phyloP scores from a whole-genome alignment of 2,329 filamentous ascomycete genomes.

The Colletotrichum theobromicola region DNA sequence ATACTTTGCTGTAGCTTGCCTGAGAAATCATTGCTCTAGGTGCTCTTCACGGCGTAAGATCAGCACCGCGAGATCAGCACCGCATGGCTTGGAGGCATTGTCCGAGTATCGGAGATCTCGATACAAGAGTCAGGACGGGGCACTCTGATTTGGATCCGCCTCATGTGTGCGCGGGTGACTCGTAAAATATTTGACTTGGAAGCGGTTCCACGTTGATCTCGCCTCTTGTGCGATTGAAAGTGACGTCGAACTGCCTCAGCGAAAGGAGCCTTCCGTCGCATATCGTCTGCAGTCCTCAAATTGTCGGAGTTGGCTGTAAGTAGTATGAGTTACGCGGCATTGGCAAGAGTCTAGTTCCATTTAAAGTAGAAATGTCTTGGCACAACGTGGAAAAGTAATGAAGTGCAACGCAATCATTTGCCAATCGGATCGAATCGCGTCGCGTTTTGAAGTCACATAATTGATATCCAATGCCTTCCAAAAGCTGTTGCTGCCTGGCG shows the following conservation, averaged over 20 bases:
- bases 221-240: neutral
- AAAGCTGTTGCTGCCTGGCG: too few relatives aligned
- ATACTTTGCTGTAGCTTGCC: neutral
- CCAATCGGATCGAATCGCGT: neutral
- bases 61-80: neutral
- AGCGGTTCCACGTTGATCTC: neutral
- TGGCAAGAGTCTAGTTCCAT: neutral
- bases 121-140: neutral
- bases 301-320: neutral
- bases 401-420: neutral
- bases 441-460: neutral
- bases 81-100: neutral
- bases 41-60: neutral
- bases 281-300: neutral
- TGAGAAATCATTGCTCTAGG: neutral
- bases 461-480: too few relatives aligned
- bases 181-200: neutral
- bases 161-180: neutral
- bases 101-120: neutral
- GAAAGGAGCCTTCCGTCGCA: neutral
- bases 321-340: neutral
- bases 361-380: neutral
- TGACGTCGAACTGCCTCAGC: neutral
- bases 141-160: neutral
- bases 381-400: neutral